These are phyloP conservation scores for Skeletonema grethae DNA, from an alignment of 108 stramenopile species.

Conservation along the genomic window DNA sequence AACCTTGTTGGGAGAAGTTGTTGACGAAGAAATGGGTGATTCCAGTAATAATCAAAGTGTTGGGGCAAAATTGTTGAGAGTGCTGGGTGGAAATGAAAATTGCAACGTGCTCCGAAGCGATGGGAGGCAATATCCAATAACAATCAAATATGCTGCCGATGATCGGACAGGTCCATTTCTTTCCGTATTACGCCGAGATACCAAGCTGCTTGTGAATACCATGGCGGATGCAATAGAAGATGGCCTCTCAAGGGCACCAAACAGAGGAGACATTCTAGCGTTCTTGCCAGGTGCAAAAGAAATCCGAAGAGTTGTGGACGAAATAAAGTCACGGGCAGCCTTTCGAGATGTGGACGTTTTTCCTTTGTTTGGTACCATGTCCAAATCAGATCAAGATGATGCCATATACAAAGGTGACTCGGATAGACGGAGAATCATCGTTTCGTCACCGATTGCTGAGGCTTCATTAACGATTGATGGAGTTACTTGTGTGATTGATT, in stretches of 20 bases:
- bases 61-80: slow-evolving; percentile 40
- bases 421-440: slow-evolving; percentile 59
- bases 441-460: slow-evolving; percentile 86
- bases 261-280: slow-evolving; percentile 72
- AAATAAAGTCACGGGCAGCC: slow-evolving; percentile 41
- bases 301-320: slow-evolving; percentile 64
- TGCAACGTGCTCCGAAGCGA: slow-evolving; percentile 57
- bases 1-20: slow-evolving; percentile 60
- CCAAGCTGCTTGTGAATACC: slow-evolving; percentile 52
- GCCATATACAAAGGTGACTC: slow-evolving; percentile 48
- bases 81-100: slow-evolving; percentile 47
- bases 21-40: not conserved
- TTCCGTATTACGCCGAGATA: slow-evolving; percentile 44
- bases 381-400: slow-evolving; percentile 68
- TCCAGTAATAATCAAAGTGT: not conserved
- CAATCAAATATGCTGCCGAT: slow-evolving; percentile 45
- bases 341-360: slow-evolving; percentile 46
- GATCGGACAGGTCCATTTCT: slow-evolving; percentile 38
- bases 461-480: slow-evolving; percentile 84
- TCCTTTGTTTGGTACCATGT: slow-evolving; percentile 72
- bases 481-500: slow-evolving; percentile 82
- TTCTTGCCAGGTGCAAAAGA: slow-evolving; percentile 88
- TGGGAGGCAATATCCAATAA: slow-evolving; percentile 60
- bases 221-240: slow-evolving; percentile 53
- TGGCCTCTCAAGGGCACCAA: slow-evolving; percentile 50